Conservation (phyloP, 2,329 filamentous ascomycete species). For the Microcera coccophila region DNA sequence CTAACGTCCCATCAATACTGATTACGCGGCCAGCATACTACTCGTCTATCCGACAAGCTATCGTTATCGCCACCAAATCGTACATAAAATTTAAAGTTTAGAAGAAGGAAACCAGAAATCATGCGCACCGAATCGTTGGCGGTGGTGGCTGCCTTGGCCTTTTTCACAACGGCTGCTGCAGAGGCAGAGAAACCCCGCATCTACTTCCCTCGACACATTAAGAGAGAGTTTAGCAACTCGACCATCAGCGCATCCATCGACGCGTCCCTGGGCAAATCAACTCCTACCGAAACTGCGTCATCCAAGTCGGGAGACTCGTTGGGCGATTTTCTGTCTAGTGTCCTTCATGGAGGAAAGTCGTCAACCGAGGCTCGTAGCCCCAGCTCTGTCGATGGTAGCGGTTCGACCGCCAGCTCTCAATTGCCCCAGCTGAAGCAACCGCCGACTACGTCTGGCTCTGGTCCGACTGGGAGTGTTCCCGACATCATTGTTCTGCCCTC, state of each 20-base stretch:
- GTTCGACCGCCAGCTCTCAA: background rate
- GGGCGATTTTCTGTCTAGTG: constrained; percentile 23
- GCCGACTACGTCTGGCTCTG: constrained; percentile 2
- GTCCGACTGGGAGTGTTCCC: constrained; percentile 17
- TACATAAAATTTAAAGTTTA: constrained; percentile 17
- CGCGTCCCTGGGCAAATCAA: constrained; percentile 14
- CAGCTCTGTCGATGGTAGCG: background rate
- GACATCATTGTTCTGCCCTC: constrained; percentile 20
- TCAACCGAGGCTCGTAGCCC: constrained; percentile 1
- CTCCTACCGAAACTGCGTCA: background rate
- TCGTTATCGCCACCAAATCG: constrained; percentile 15
- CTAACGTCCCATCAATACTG: constrained; percentile 1
- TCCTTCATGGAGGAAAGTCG: constrained; percentile 10
- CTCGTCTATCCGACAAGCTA: constrained; percentile 18
- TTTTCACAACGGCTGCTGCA: constrained; percentile 44
- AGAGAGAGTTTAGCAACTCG: constrained; percentile 45
- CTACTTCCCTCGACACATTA: constrained; percentile 56
- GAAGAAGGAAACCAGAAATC: constrained; percentile 21
- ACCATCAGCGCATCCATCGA: constrained; percentile 33
- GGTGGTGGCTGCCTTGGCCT: constrained; percentile 47
- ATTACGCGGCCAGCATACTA: constrained; percentile 16
- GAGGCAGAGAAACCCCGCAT: constrained; percentile 49
- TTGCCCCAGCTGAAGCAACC: constrained; percentile 9
- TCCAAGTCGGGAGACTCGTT: constrained; percentile 18
- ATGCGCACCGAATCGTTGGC: constrained; percentile 48